Evolutionary conservation across 441 rosid genomes (phyloP).

Genomic region (Raphanus hybrid): DNA sequence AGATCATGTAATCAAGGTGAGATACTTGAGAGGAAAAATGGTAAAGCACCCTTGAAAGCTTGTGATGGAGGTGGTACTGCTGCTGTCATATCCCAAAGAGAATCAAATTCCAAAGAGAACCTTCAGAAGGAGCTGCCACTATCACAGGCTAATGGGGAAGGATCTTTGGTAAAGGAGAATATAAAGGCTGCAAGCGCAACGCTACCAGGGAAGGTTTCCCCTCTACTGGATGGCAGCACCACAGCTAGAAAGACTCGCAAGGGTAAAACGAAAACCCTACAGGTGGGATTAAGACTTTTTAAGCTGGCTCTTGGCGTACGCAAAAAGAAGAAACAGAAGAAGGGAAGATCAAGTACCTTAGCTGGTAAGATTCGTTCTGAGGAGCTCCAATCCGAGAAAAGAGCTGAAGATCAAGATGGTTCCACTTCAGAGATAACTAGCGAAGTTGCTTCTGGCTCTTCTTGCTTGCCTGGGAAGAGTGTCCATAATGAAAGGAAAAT

Average conservation of each 20-base stretch:
- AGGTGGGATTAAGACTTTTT: slow-evolving; percentile 55
- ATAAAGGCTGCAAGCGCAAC: slow-evolving; percentile 13
- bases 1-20: slow-evolving; percentile 27
- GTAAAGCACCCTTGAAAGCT: slow-evolving; percentile 21
- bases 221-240: slow-evolving; percentile 32
- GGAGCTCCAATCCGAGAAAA: slow-evolving; percentile 46
- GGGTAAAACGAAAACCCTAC: slow-evolving; percentile 38
- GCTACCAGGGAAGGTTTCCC: slow-evolving; percentile 31
- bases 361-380: slow-evolving; percentile 32
- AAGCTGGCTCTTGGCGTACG: slow-evolving; percentile 47
- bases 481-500: slow-evolving; percentile 31
- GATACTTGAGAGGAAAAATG: background rate
- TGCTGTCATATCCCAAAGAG: slow-evolving; percentile 41
- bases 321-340: slow-evolving; percentile 60
- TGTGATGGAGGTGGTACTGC: slow-evolving; percentile 32
- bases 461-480: slow-evolving; percentile 41
- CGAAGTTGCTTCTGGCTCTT: slow-evolving; percentile 32
- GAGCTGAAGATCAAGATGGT: slow-evolving; percentile 48
- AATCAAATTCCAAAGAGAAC: slow-evolving; percentile 33
- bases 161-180: slow-evolving; percentile 37
- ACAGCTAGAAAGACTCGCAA: slow-evolving; percentile 52
- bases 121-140: slow-evolving; percentile 22
- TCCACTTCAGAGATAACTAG: slow-evolving; percentile 55
- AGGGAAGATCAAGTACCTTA: slow-evolving; percentile 41
- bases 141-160: slow-evolving; percentile 36